These are phyloP conservation scores for Candida ortonii DNA, from an alignment of 805 yeast species.

Conservation along the genomic window DNA sequence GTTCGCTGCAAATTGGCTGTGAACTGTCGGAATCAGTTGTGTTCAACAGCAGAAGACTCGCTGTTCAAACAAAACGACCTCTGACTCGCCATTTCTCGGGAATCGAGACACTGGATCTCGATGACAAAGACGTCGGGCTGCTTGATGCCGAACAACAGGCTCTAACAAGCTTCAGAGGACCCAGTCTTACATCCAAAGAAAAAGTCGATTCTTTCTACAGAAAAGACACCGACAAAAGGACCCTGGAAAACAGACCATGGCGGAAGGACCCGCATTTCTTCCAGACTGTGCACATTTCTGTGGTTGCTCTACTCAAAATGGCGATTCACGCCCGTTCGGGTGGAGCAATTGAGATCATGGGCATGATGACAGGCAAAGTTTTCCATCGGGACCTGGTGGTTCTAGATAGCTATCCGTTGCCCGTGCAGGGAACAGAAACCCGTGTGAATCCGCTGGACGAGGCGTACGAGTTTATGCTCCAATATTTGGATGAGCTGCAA, in stretches of 20 bases:
- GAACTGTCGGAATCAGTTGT: conserved; percentile 2
- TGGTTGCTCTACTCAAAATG: conserved; percentile 74
- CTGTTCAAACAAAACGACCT: conserved; percentile 1
- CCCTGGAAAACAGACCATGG: conserved; percentile 48
- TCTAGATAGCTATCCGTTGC: conserved; percentile 79
- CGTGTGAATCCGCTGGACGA: conserved; percentile 92
- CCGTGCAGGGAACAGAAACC: conserved; percentile 95
- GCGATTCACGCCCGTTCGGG: conserved; percentile 77
- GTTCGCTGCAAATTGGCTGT: too few species aligned
- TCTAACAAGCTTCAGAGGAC: too few species aligned
- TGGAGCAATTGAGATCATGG: conserved; percentile 91
- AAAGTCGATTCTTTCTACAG: conserved; percentile 13
- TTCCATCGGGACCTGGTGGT: conserved; percentile 57
- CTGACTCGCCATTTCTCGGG: background rate
- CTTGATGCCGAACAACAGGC: too few species aligned
- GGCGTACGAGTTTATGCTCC: conserved; percentile 93
- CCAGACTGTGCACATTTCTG: conserved; percentile 59
- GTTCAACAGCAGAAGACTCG: background rate
- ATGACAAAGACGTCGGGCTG: background rate
- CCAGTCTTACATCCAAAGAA: conserved; percentile 10
- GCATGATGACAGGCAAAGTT: conserved; percentile 83
- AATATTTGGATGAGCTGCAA: conserved; percentile 59
- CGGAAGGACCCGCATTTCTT: conserved; percentile 56
- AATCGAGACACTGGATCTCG: conserved; percentile 5
- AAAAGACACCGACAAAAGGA: conserved; percentile 13